Evolutionary conservation across 352 stramenopile genomes (phyloP), one percentile per base, ranked within the genome.

Genomic region (Peronospora belbahrii): DNA sequence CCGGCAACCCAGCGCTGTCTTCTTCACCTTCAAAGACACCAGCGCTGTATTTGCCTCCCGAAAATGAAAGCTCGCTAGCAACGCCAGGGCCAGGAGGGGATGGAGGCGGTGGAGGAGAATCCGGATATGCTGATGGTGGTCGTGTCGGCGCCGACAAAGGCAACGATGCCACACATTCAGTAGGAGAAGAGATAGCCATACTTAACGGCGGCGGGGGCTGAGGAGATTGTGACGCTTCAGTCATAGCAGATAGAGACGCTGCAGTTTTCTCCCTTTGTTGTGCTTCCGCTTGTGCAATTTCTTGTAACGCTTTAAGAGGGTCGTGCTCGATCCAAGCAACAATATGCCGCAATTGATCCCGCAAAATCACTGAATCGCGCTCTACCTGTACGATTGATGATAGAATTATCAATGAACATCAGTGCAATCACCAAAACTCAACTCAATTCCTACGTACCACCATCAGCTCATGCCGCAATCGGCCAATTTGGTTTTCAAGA

Each of bases 311-410:
- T 14, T 59, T 71, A 4, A 54, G 43, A 4, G 79, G 79, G 32
- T 90, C 74, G 2, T 37, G 44, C 18, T 94, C 68, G 25, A 94
- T 94, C 55, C 65, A 85, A 2, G 57, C 62, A 30, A 91, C 81
- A 43, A 92, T 74, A 13, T 71, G 42, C 4, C 83, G 73, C 43
- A 94, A 54, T 35, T 85, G 63, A 43, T 87, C 60, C 41, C 83
- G 65, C 6, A 94, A 45, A 22, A 59, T 30, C 4, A 88, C 31
- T 2, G 83, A 86, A 55, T 92, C 81, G 5, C 58, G 55, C 48
- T 94, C 78, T 13, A 94, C 73, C 78, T 94, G 27, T 18, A 41
- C 34, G 30, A 33, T 33, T 19, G 23, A 7, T 18, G 28, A 41
- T 20, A 38, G 2, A 25, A 15, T 27, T 30, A 19, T 42, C 5